Conservation (phyloP, 2,329 filamentous ascomycete genomes). For the Aspergillus luchuensis region DNA sequence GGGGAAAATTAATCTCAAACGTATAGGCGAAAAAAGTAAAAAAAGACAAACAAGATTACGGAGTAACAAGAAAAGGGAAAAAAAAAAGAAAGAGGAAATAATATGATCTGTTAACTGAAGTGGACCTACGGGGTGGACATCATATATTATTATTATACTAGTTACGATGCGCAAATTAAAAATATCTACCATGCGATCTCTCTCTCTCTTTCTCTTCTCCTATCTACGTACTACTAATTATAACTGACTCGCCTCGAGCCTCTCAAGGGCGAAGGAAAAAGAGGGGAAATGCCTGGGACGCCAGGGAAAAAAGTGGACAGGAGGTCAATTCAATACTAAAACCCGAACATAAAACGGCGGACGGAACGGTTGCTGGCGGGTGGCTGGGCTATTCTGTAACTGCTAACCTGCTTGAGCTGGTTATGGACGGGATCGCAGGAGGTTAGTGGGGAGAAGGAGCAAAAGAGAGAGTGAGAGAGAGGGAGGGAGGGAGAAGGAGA, state of each 20-base stretch:
- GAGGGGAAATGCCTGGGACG: background rate
- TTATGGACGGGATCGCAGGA: constrained; percentile 6
- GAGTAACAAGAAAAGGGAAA: background rate
- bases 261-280: background rate
- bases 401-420: background rate
- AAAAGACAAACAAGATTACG: background rate
- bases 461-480: no score
- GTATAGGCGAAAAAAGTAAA: constrained; percentile 2
- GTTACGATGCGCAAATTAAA: constrained; percentile 7
- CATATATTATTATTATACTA: constrained; percentile 12
- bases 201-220: background rate
- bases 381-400: constrained; percentile 10
- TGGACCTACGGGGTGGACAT: constrained; percentile 9
- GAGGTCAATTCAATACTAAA: background rate
- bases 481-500: no score
- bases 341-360: constrained; percentile 16
- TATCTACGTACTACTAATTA: constrained; percentile 10
- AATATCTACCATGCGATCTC: constrained; percentile 1
- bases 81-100: constrained; percentile 6
- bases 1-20: background rate
- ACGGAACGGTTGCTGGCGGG: constrained; percentile 10
- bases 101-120: constrained; percentile 17
- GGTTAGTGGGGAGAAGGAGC: constrained; percentile 12
- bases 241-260: constrained; percentile 2
- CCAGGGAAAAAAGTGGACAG: background rate